Conservation (phyloP, 2,329 filamentous ascomycete genomes). For the Pseudohalonectria lignicola region DNA sequence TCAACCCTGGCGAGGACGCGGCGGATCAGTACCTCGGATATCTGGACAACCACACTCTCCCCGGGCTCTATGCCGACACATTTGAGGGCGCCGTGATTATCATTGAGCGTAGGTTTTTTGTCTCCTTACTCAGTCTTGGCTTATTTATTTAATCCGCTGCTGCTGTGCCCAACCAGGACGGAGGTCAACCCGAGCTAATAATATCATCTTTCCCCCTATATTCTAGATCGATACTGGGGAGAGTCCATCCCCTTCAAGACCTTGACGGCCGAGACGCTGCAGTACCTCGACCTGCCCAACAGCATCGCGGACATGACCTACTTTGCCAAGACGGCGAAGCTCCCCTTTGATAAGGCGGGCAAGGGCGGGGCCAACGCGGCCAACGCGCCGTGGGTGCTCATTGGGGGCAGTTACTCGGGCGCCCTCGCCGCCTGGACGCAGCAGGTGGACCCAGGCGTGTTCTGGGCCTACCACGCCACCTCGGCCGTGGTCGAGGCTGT, state of each 20-base stretch:
- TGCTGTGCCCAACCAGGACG: too few relatives aligned
- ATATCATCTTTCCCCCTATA: too few relatives aligned
- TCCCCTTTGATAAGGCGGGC: constrained; percentile 35
- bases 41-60: constrained; percentile 18
- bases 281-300: constrained; percentile 27
- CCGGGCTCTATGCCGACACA: constrained; percentile 23
- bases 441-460: constrained; percentile 36
- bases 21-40: constrained; percentile 17
- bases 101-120: constrained; percentile 17
- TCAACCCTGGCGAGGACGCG: constrained; percentile 26
- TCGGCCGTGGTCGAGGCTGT: constrained; percentile 43
- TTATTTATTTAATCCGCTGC: too few relatives aligned
- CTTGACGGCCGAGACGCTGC: constrained; percentile 23
- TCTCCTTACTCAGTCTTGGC: too few relatives aligned
- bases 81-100: constrained; percentile 26
- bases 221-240: constrained; percentile 26
- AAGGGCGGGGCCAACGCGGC: constrained; percentile 26
- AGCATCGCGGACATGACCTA: constrained; percentile 27
- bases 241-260: constrained; percentile 22
- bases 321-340: constrained; percentile 28
- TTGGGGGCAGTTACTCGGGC: constrained; percentile 44
- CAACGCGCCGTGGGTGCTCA: constrained; percentile 41
- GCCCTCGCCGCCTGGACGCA: constrained; percentile 42
- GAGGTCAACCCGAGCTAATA: too few relatives aligned
- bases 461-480: constrained; percentile 45